A percentile compares a stretch with the other conserved stretches of the same genome.
phyloP scores from a whole-genome alignment of 2,329 filamentous ascomycete genomes.

The Colletotrichum tofieldiae region DNA sequence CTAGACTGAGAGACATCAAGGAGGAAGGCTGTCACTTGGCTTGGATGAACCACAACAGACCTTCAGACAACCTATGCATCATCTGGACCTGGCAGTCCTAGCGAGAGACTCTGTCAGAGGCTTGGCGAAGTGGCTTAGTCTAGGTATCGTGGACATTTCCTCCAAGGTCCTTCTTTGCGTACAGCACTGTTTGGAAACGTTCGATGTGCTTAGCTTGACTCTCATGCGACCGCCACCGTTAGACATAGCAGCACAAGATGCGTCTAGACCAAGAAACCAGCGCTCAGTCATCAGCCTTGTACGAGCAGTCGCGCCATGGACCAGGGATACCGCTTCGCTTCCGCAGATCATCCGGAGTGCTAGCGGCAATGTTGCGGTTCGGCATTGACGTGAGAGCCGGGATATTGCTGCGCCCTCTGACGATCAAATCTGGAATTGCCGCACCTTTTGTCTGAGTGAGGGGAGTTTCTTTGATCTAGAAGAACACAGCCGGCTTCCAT shows the following conservation, averaged over 20 bases:
- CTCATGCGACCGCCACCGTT: conserved; percentile 31
- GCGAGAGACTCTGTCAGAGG: not conserved
- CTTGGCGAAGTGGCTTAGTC: not conserved
- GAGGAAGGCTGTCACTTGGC: conserved; percentile 16
- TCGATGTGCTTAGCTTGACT: conserved; percentile 9
- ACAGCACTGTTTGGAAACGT: conserved; percentile 11
- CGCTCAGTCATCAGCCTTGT: conserved; percentile 25
- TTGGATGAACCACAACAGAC: conserved; percentile 21
- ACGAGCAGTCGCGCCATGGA: not conserved
- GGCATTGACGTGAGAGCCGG: conserved; percentile 21
- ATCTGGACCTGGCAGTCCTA: conserved; percentile 23
- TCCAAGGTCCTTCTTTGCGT: not conserved
- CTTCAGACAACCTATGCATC: conserved; percentile 31
- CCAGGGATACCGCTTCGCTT: not conserved
- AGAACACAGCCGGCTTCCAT: not conserved
- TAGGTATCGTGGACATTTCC: not conserved
- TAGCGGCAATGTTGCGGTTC: not conserved
- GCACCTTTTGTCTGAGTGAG: not conserved
- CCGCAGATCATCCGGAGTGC: not conserved
- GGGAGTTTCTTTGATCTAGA: not conserved
- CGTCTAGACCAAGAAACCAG: conserved; percentile 18
- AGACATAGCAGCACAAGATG: conserved; percentile 15
- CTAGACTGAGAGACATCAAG: conserved; percentile 10
- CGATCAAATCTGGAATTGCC: conserved; percentile 27
- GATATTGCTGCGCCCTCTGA: conserved; percentile 29